phyloP scores from a whole-genome alignment of 306 rosid genomes.

The Ceratonia siliqua region DNA sequence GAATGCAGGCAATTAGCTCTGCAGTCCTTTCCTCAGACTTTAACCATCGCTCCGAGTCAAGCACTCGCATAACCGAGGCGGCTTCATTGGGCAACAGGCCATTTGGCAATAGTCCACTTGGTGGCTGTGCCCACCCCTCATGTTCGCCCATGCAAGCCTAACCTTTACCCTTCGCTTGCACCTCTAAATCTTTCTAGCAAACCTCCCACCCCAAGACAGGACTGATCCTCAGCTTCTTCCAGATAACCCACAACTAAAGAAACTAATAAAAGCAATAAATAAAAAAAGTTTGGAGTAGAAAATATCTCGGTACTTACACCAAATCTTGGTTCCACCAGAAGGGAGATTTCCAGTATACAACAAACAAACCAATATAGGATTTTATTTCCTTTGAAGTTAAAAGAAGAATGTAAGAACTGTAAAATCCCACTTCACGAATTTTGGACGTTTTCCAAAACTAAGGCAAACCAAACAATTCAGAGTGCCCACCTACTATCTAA shows the following conservation, averaged over 20 bases:
- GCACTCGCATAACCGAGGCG: constrained; percentile 69
- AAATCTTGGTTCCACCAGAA: constrained; percentile 6
- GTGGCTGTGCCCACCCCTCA: constrained; percentile 88
- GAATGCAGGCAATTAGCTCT: constrained; percentile 89
- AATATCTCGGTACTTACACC: constrained; percentile 17
- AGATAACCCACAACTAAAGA: constrained; percentile 31
- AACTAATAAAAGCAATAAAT: constrained; percentile 31
- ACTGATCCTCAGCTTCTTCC: constrained; percentile 29
- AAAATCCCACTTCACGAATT: constrained; percentile 31
- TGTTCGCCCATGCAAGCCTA: constrained; percentile 93
- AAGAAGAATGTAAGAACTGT: neutral
- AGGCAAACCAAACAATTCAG: constrained; percentile 34
- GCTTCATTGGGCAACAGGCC: constrained; percentile 90
- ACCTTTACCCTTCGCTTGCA: constrained; percentile 39
- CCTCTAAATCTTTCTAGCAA: constrained; percentile 20
- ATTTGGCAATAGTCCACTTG: constrained; percentile 86
- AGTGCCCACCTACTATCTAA: constrained; percentile 27
- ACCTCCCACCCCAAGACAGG: constrained; percentile 40
- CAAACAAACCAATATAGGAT: constrained; percentile 34
- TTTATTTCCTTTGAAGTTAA: constrained; percentile 23
- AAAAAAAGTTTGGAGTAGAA: neutral
- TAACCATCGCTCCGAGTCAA: constrained; percentile 77
- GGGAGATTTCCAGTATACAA: constrained; percentile 31
- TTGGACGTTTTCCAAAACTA: constrained; percentile 23
- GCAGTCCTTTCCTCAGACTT: constrained; percentile 89